These are phyloP conservation scores for Boletus bicolor DNA, from an alignment of 768 basidiomycete genomes.

Conservation along the genomic window DNA sequence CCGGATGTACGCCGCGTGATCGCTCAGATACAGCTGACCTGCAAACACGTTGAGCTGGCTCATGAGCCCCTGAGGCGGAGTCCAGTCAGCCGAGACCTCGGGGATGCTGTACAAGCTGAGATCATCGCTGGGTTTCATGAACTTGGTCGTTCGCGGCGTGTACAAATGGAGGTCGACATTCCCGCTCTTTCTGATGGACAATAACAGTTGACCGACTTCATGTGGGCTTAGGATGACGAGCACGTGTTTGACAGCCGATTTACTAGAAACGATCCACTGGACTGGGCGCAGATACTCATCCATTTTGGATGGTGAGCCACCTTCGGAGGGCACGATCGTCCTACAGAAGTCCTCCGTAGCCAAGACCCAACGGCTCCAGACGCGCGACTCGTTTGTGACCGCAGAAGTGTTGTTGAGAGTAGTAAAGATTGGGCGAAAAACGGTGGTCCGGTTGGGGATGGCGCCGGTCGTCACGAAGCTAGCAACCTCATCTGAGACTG, in stretches of 20 bases:
- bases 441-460: conserved; percentile 10
- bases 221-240: conserved; percentile 40
- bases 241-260: conserved; percentile 22
- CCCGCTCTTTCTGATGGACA: conserved; percentile 33
- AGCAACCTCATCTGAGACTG: neutral
- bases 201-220: conserved; percentile 39
- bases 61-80: conserved; percentile 12
- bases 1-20: conserved; percentile 31
- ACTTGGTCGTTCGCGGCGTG: conserved; percentile 34
- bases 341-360: conserved; percentile 16
- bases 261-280: conserved; percentile 43
- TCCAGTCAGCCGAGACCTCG: conserved; percentile 15
- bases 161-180: conserved; percentile 41
- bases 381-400: conserved; percentile 12
- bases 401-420: conserved; percentile 9
- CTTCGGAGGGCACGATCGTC: neutral
- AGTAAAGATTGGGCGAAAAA: conserved; percentile 21
- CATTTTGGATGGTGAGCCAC: neutral
- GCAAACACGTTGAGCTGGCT: conserved; percentile 43
- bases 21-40: conserved; percentile 42
- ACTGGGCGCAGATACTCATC: conserved; percentile 39
- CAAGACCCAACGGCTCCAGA: conserved; percentile 19
- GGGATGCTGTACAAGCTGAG: conserved; percentile 25
- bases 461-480: conserved; percentile 25
- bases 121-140: conserved; percentile 37